Percentiles rank a stretch among this genome's conserved stretches.
These are phyloP conservation scores for Evernia prunastri DNA, from an alignment of 495 filamentous ascomycete genomes.

Conservation along the genomic window DNA sequence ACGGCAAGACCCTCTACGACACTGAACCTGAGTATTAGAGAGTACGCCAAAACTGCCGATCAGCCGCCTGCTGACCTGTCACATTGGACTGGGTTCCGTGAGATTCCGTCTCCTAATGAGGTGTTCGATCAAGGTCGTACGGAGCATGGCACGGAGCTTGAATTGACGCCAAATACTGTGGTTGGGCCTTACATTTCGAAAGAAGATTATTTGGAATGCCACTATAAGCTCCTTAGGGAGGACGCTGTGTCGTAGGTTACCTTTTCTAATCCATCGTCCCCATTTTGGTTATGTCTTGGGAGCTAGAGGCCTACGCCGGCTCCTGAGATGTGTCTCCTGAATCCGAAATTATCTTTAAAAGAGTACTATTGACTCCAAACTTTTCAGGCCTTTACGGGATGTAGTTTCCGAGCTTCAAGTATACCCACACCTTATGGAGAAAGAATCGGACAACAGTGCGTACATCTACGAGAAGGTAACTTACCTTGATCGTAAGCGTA, in stretches of 20 bases:
- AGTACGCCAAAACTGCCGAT: constrained; percentile 31
- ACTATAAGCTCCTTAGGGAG: constrained; percentile 61
- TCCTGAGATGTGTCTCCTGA: no score
- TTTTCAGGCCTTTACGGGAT: constrained; percentile 53
- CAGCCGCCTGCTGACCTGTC: constrained; percentile 3
- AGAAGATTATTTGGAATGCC: constrained; percentile 51
- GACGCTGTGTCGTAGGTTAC: constrained; percentile 55
- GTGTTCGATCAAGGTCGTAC: constrained; percentile 29
- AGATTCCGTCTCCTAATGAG: constrained; percentile 42
- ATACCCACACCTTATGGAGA: constrained; percentile 44
- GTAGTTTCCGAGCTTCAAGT: constrained; percentile 46
- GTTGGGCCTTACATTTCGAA: constrained; percentile 43
- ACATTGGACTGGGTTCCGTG: constrained; percentile 39
- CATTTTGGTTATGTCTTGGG: no score
- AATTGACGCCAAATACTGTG: constrained; percentile 37
- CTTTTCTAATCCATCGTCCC: no score
- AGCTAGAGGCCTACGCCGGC: no score
- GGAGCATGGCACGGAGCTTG: constrained; percentile 27
- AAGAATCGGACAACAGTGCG: constrained; percentile 38
- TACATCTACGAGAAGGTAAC: constrained; percentile 70
- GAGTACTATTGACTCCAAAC: no score
- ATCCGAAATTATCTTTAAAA: no score
- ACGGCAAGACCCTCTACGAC: constrained; percentile 3
- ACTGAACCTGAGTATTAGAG: constrained; percentile 28
- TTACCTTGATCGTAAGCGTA: constrained; percentile 7